A percentile compares a stretch with the other conserved stretches of the same genome.
Evolutionary conservation across 495 filamentous ascomycete species (phyloP).

Genomic region (Aspergillus haitiensis): DNA sequence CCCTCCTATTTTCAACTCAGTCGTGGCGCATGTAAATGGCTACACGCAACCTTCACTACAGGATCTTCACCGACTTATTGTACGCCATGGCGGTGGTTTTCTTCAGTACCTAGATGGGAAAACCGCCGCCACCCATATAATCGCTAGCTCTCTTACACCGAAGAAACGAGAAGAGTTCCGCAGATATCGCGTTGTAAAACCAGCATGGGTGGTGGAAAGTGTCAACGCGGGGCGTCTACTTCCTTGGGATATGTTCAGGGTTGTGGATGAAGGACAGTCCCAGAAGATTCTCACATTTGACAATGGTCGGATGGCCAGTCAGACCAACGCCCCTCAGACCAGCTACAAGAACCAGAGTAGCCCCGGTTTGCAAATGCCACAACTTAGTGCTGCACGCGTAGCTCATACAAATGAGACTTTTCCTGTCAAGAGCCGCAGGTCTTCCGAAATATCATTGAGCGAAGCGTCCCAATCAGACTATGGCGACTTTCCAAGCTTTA

Average conservation of each 20-base stretch:
- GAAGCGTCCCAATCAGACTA: conserved; percentile 41
- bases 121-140: conserved; percentile 91
- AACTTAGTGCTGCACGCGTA: conserved; percentile 46
- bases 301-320: conserved; percentile 65
- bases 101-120: conserved; percentile 94
- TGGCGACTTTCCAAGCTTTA: conserved; percentile 48
- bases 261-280: conserved; percentile 74
- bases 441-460: conserved; percentile 2
- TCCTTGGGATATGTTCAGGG: conserved; percentile 79
- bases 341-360: conserved; percentile 76
- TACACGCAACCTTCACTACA: conserved; percentile 91
- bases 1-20: conserved; percentile 81
- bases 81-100: conserved; percentile 88
- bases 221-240: conserved; percentile 75
- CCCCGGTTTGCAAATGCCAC: conserved; percentile 75
- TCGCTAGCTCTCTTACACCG: conserved; percentile 82
- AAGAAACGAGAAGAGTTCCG: conserved; percentile 88
- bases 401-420: not conserved
- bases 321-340: conserved; percentile 53
- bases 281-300: conserved; percentile 79
- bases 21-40: conserved; percentile 87
- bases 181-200: conserved; percentile 88
- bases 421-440: not conserved
- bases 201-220: conserved; percentile 94
- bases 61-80: conserved; percentile 80